phyloP scores from a whole-genome alignment of 306 rosid genomes.

The Corylus avellana region DNA sequence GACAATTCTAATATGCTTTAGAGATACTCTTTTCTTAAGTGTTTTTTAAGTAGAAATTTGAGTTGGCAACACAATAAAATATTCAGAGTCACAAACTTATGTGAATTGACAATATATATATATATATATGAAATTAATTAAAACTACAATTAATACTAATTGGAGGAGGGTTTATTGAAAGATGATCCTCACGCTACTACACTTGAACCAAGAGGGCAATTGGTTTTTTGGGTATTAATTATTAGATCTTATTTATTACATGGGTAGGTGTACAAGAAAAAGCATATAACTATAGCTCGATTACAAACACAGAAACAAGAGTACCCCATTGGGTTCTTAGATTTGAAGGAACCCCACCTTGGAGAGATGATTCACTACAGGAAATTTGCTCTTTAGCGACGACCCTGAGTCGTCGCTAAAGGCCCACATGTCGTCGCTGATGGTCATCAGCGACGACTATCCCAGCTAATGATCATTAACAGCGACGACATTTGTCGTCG shows the following conservation, averaged over 20 bases:
- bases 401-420: too few species aligned
- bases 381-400: too few species aligned
- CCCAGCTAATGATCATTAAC: too few species aligned
- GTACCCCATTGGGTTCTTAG: slow-evolving; percentile 44
- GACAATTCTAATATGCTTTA: slow-evolving; percentile 36
- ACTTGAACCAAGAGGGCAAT: not conserved
- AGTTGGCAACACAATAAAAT: slow-evolving; percentile 38
- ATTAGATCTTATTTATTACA: not conserved
- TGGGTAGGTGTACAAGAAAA: not conserved
- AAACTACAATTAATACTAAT: not conserved
- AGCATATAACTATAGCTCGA: not conserved
- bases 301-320: slow-evolving; percentile 22
- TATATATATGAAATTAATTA: too few species aligned
- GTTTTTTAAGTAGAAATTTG: slow-evolving; percentile 26
- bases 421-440: too few species aligned
- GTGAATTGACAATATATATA: slow-evolving; percentile 30
- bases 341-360: slow-evolving; percentile 47
- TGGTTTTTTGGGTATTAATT: not conserved
- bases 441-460: too few species aligned
- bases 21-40: slow-evolving; percentile 33
- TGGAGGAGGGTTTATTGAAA: slow-evolving; percentile 1
- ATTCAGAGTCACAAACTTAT: slow-evolving; percentile 28
- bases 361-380: slow-evolving; percentile 33
- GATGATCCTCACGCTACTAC: not conserved
- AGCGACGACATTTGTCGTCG: too few species aligned